Conservation (phyloP, 768 basidiomycete genomes). For the Lactifluus pinguis region DNA sequence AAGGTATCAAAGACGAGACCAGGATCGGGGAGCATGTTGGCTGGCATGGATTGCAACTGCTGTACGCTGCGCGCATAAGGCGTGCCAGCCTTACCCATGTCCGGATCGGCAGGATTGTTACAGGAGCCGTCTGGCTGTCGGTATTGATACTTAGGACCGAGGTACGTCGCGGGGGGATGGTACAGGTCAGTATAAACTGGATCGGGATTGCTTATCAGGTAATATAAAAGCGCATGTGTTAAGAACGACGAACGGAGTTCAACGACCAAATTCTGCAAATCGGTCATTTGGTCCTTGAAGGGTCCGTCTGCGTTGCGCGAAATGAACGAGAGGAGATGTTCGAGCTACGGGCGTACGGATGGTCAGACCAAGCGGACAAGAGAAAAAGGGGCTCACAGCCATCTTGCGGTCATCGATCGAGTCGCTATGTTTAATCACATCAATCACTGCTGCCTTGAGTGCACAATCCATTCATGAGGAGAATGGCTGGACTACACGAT, state of each 20-base stretch:
- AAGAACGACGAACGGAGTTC: conserved; percentile 36
- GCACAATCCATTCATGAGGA: background rate
- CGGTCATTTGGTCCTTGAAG: conserved; percentile 38
- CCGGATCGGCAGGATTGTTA: conserved; percentile 64
- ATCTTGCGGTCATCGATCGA: conserved; percentile 72
- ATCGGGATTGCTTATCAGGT: background rate
- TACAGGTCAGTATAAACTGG: conserved; percentile 75
- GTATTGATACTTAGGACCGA: conserved; percentile 56
- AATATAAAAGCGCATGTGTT: background rate
- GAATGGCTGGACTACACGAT: too few relatives aligned
- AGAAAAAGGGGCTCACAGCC: conserved; percentile 38
- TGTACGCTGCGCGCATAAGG: conserved; percentile 83
- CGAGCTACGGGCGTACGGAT: conserved; percentile 41
- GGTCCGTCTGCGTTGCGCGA: conserved; percentile 33
- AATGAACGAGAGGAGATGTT: conserved; percentile 56
- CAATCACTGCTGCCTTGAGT: conserved; percentile 47
- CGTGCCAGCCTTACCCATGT: conserved; percentile 68
- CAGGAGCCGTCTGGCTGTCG: conserved; percentile 67
- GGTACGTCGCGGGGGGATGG: conserved; percentile 65
- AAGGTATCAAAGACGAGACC: conserved; percentile 77
- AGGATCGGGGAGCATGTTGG: conserved; percentile 65
- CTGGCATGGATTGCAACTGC: conserved; percentile 53
- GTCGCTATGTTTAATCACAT: conserved; percentile 48
- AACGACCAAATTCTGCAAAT: conserved; percentile 32
- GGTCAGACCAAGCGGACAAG: background rate